These are phyloP conservation scores for Porphyra umbilicalis DNA, from an alignment of 31 red algal species.

Conservation along the genomic window DNA sequence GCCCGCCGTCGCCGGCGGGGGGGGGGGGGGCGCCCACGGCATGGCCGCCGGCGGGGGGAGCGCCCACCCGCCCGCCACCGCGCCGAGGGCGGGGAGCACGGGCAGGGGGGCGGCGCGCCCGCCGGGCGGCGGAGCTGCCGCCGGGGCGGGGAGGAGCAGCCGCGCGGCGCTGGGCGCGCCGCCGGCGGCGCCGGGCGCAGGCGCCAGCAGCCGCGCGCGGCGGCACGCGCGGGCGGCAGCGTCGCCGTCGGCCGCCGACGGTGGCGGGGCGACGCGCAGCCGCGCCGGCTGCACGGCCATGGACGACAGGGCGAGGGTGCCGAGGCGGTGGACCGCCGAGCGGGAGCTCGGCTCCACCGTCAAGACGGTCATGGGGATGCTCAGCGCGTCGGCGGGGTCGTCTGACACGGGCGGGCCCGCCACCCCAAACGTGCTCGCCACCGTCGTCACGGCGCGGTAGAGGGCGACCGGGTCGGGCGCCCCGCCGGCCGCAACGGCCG, in stretches of 20 bases:
- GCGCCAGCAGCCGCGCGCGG: neutral
- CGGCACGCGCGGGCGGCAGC: neutral
- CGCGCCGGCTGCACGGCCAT: neutral
- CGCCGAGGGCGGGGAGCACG: too few species aligned
- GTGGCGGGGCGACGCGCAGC: neutral
- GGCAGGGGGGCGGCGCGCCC: too few species aligned
- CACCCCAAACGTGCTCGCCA: neutral
- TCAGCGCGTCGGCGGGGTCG: neutral
- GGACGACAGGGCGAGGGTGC: neutral
- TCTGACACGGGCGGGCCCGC: neutral
- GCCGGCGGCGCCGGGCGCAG: neutral
- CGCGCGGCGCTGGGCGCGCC: neutral
- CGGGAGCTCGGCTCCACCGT: neutral
- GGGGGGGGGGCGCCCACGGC: too few species aligned
- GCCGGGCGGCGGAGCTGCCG: too few species aligned
- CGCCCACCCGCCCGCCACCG: too few species aligned
- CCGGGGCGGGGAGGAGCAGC: too few species aligned
- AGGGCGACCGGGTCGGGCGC: neutral
- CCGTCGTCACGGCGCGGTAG: neutral
- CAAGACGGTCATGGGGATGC: neutral
- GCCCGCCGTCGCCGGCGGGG: too few species aligned
- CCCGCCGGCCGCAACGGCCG: neutral
- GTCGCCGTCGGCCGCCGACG: neutral
- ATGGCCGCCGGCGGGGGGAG: too few species aligned
- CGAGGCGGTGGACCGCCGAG: neutral